Evolutionary conservation across 2,329 filamentous ascomycete genomes (phyloP).

Genomic region (Phaeosphaeria sp.): DNA sequence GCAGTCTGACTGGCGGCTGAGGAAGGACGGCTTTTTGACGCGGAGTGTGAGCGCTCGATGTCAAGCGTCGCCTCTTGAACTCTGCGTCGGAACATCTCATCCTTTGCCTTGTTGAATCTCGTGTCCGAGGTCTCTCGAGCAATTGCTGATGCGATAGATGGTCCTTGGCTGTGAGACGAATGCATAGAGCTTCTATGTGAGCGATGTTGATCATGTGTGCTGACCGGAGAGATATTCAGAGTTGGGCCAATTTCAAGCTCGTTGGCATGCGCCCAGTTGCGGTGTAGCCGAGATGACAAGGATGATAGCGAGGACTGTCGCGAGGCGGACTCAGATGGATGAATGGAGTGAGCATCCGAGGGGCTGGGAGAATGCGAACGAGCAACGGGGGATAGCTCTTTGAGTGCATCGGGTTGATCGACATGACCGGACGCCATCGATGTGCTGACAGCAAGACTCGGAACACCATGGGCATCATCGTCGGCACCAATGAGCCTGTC

Average conservation of each 20-base stretch:
- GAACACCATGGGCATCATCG: constrained; percentile 68
- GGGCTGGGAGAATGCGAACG: constrained; percentile 53
- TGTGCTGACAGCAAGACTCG: constrained; percentile 69
- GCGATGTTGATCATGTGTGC: constrained; percentile 5
- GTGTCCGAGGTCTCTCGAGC: constrained; percentile 38
- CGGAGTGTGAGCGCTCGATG: constrained; percentile 31
- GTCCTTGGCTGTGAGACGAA: constrained; percentile 7
- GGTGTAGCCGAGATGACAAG: constrained; percentile 41
- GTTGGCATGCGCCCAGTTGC: constrained; percentile 30
- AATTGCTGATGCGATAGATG: constrained; percentile 15
- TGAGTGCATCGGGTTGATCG: constrained; percentile 58
- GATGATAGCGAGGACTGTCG: constrained; percentile 51
- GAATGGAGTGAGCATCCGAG: constrained; percentile 42
- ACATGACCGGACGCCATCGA: constrained; percentile 67
- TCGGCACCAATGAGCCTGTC: constrained; percentile 67
- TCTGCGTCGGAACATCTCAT: constrained; percentile 47
- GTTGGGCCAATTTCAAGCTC: constrained; percentile 32
- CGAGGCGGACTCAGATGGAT: constrained; percentile 35
- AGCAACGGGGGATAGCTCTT: constrained; percentile 46
- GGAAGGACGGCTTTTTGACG: constrained; percentile 28
- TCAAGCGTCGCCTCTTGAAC: constrained; percentile 39
- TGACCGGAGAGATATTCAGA: constrained; percentile 20
- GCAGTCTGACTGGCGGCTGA: constrained; percentile 41
- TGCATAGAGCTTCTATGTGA: constrained; percentile 6
- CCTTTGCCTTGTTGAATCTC: constrained; percentile 46